phyloP scores from a whole-genome alignment of 192 early-diverging fungal genomes.

The Coemansia sp. region DNA sequence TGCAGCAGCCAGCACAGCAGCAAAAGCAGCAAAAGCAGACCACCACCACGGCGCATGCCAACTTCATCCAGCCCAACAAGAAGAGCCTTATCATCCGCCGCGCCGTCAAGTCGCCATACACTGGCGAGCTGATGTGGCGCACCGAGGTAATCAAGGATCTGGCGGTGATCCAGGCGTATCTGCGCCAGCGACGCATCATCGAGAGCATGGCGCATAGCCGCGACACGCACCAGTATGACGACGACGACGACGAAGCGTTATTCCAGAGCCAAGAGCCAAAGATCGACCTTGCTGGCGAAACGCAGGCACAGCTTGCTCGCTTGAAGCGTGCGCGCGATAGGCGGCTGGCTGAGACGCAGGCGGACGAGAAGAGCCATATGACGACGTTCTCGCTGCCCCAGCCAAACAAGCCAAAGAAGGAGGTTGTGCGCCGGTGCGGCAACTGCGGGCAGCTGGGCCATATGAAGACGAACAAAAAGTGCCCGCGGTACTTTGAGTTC shows the following conservation, averaged over 20 bases:
- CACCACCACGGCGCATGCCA: constrained; percentile 36
- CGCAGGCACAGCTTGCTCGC: constrained; percentile 62
- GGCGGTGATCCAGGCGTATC: constrained; percentile 86
- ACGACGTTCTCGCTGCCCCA: constrained; percentile 56
- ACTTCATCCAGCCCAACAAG: constrained; percentile 44
- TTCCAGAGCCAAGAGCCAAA: constrained; percentile 7
- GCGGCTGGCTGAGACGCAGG: constrained; percentile 34
- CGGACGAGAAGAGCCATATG: constrained; percentile 53
- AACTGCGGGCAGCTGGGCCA: constrained; percentile 82
- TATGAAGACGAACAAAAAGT: constrained; percentile 85
- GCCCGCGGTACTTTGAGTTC: constrained; percentile 60
- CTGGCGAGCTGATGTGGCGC: constrained; percentile 71
- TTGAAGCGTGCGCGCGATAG: constrained; percentile 67
- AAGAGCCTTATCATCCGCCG: constrained; percentile 47
- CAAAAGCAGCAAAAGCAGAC: constrained; percentile 1
- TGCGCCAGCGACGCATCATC: constrained; percentile 80
- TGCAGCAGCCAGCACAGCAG: constrained; percentile 4
- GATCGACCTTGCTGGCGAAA: constrained; percentile 46
- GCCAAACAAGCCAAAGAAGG: constrained; percentile 64
- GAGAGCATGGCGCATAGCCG: constrained; percentile 56
- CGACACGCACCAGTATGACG: constrained; percentile 14
- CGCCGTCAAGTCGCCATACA: constrained; percentile 49
- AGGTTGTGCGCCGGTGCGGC: constrained; percentile 68
- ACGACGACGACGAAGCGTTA: constrained; percentile 13
- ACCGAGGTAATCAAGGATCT: constrained; percentile 80